These are phyloP conservation scores for Eutrema heterophyllum DNA, from an alignment of 345 rosid genomes.

Conservation along the genomic window DNA sequence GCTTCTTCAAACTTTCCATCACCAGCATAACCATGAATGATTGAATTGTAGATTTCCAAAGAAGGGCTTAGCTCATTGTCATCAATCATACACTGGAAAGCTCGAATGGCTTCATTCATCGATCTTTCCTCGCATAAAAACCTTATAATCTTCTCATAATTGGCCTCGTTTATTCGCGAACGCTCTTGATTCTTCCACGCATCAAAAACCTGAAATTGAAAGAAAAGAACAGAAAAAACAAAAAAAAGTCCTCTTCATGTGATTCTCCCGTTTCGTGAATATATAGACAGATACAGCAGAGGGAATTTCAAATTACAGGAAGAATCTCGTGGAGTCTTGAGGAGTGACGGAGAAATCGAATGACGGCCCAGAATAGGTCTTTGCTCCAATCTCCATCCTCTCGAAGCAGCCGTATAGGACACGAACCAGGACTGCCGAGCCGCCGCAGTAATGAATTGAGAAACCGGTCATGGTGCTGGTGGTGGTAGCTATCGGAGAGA, in stretches of 20 bases:
- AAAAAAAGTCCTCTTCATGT: neutral
- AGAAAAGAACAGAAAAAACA: too few relatives aligned
- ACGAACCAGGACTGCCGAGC: constrained; percentile 34
- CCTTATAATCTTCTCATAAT: constrained; percentile 51
- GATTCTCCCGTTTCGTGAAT: neutral
- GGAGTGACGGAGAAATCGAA: constrained; percentile 47
- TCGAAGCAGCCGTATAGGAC: constrained; percentile 46
- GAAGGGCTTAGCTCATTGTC: constrained; percentile 36
- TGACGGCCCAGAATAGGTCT: constrained; percentile 55
- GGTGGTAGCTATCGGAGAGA: constrained; percentile 39
- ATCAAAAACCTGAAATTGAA: constrained; percentile 50
- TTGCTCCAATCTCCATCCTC: constrained; percentile 63
- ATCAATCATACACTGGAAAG: constrained; percentile 40
- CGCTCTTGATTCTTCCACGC: constrained; percentile 49
- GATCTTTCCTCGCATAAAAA: constrained; percentile 41
- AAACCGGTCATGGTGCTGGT: constrained; percentile 20
- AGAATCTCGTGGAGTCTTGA: constrained; percentile 43
- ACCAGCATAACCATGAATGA: constrained; percentile 46
- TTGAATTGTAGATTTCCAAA: constrained; percentile 43
- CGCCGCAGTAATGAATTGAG: constrained; percentile 37
- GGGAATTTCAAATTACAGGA: constrained; percentile 33
- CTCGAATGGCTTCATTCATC: constrained; percentile 45
- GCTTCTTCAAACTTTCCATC: constrained; percentile 50
- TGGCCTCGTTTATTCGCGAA: constrained; percentile 42
- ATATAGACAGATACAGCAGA: neutral